phyloP scores from a whole-genome alignment of 1,139 yeast species.

The Lodderomyces theae region DNA sequence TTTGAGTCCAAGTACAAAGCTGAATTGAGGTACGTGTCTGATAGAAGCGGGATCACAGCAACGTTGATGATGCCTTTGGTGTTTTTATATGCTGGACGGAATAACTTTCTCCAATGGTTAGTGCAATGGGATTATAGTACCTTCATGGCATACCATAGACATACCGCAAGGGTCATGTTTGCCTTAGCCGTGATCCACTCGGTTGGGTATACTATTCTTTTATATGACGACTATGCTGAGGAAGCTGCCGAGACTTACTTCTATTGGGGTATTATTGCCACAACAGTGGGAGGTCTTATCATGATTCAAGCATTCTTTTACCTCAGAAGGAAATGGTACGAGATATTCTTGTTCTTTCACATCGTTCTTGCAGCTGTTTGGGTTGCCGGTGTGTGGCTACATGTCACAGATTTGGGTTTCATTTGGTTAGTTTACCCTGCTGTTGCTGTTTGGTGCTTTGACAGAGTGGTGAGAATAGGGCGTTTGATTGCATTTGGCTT shows the following conservation, averaged over 20 bases:
- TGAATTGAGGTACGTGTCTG: constrained; percentile 28
- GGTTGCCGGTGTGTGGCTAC: constrained; percentile 43
- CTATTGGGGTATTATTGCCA: constrained; percentile 28
- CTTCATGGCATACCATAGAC: constrained; percentile 38
- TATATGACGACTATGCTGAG: constrained; percentile 6
- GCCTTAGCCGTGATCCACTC: constrained; percentile 34
- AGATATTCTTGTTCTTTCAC: constrained; percentile 40
- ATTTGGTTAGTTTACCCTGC: constrained; percentile 38
- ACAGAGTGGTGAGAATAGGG: constrained; percentile 37
- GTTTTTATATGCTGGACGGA: constrained; percentile 43
- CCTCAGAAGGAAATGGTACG: constrained; percentile 45
- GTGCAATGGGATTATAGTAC: constrained; percentile 40
- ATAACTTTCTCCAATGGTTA: constrained; percentile 41
- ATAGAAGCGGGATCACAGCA: constrained; percentile 32
- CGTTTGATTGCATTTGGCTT: constrained; percentile 38
- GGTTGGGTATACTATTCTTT: constrained; percentile 32
- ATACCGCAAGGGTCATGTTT: constrained; percentile 35
- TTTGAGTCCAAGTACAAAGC: constrained; percentile 16
- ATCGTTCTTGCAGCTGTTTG: constrained; percentile 41
- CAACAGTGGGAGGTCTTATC: constrained; percentile 33
- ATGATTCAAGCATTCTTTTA: constrained; percentile 37
- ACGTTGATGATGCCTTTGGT: constrained; percentile 32
- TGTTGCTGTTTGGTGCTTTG: constrained; percentile 44
- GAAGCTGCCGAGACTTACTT: constrained; percentile 7
- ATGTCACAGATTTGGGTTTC: constrained; percentile 40